Base-by-base conservation (phyloP, 2,329 filamentous ascomycete species). In the Fusarium neocosmosporiellum region DNA sequence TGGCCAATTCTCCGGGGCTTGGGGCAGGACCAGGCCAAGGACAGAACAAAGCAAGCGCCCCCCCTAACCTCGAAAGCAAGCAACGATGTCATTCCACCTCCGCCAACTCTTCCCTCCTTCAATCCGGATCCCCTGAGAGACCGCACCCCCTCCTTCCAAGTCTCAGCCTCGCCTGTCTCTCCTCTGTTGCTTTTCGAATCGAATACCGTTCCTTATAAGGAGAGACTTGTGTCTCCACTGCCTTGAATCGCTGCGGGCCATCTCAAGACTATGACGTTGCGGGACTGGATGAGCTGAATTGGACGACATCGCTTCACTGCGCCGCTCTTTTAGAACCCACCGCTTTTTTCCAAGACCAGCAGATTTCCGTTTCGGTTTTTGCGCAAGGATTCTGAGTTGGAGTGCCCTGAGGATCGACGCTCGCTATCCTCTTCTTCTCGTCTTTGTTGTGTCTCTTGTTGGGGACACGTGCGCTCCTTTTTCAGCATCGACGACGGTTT, bases 51-150 rank as follows among this genome's bases (percentile, higher is more conserved):
- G 64, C 70, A 67, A 70, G 62, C 65, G 62, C 74, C 71, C 71
- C 71, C 72, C 74, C 74, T 72, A 66, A 73, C 59, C 59, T 74
- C 59, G 62, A 70, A 57, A 69, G 63, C 65, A 68, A 60, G 59
- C 64, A 67, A 68, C 63, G 76, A 78, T 78, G 76, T 77, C 76
- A 78, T 76, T 76, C 71, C 69, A 77, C 68, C 68, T 76, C 63
- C 54, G 54, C 20, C 75, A 73, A 69, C 71, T 63, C 65, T 75
- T 77, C 73, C 67, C 76, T 78, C 76, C 68, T 75, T 73, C 66
- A 70, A 75, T 66, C 46, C 67, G 29, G 33, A 67, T 63, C 55
- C 64, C 54, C 67, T 71, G 72, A 78, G 71, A 69, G 65, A 59
- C 22, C 27, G 46, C 55, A 46, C 39, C 43, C 31, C 34, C 53